Evolutionary conservation across 108 stramenopile species (phyloP), one percentile per base, ranked within the genome.

Genomic region (Chaetoceros tenuissimus): DNA sequence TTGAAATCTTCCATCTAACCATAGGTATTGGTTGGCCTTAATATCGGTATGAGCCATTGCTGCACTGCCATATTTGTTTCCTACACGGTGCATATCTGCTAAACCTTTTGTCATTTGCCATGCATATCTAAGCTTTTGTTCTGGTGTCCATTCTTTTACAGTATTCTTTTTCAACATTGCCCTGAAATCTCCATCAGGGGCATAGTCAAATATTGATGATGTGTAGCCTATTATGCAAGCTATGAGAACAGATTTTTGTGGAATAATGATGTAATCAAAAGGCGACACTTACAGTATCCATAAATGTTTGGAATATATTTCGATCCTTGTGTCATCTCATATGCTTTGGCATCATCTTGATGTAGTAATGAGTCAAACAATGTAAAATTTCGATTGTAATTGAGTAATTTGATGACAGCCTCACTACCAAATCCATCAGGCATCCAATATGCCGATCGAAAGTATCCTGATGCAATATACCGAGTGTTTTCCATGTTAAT

Each of bases 271-370:
- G n/a, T n/a, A n/a, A n/a, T n/a, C n/a, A n/a, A n/a, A n/a, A n/a
- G n/a, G n/a, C n/a, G n/a, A n/a, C n/a, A n/a, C n/a, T n/a, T 78
- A 62, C 90, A 92, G 47, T 69, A 80, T 20, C 75, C 82, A 48
- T 87, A 85, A 16, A 92, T 79, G 46, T 92, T 56, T 55, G 87
- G 64, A 43, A 87, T 74, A 21, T 66, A 72, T 23, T 62, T 59
- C 21, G 74, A 75, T 30, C 71, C 60, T 17, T 80, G 73, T 50
- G 87, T 51, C 24, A 78, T 74, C 31, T 87, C 86, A 84, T 86
- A 84, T 0, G 82, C 68, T n/a, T 87, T 50, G n/a, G 86, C 86
- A 60, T 92, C 90, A 19, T 75, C 67, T 24, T 79, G 66, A 57
- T 82, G 77, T 23, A 79, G 67, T 63, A 81, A 77, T n/a, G n/a